These are phyloP conservation scores for Puccinia hordei DNA, from an alignment of 1,284 basidiomycete species.

Conservation along the genomic window DNA sequence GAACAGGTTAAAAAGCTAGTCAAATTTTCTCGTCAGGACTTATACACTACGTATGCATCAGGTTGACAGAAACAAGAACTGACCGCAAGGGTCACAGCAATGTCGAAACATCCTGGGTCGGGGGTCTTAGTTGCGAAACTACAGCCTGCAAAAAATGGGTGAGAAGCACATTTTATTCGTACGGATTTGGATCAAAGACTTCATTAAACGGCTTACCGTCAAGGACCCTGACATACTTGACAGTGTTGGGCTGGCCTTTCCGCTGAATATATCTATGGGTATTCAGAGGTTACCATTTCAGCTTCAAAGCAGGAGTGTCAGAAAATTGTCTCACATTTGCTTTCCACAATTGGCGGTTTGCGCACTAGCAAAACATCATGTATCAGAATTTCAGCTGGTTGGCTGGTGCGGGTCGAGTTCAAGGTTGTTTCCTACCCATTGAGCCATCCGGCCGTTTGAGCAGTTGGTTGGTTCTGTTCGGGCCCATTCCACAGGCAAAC, in stretches of 20 bases:
- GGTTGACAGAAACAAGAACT: not conserved
- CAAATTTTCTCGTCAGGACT: too few relatives aligned
- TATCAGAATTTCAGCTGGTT: too few relatives aligned
- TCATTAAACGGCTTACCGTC: not conserved
- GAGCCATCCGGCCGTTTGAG: conserved; percentile 15
- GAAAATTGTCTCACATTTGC: conserved; percentile 8
- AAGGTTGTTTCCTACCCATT: conserved; percentile 26
- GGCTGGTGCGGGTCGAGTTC: too few relatives aligned
- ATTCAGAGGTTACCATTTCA: too few relatives aligned
- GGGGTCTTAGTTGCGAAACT: not conserved
- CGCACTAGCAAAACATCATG: not conserved
- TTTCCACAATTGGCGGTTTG: conserved; percentile 16
- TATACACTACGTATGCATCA: too few relatives aligned
- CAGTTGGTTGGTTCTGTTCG: not conserved
- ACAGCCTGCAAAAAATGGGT: conserved; percentile 21
- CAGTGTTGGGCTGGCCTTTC: conserved; percentile 14
- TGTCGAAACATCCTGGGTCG: conserved; percentile 14
- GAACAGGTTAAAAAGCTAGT: not conserved
- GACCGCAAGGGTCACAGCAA: conserved; percentile 15
- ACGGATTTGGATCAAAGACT: too few relatives aligned
- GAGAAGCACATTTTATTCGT: too few relatives aligned
- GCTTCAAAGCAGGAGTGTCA: too few relatives aligned
- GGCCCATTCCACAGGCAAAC: conserved; percentile 18
- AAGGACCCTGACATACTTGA: conserved; percentile 1
- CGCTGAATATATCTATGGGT: conserved; percentile 36